phyloP scores from a whole-genome alignment of 306 rosid species.

The Herpetospermum pedunculosum region DNA sequence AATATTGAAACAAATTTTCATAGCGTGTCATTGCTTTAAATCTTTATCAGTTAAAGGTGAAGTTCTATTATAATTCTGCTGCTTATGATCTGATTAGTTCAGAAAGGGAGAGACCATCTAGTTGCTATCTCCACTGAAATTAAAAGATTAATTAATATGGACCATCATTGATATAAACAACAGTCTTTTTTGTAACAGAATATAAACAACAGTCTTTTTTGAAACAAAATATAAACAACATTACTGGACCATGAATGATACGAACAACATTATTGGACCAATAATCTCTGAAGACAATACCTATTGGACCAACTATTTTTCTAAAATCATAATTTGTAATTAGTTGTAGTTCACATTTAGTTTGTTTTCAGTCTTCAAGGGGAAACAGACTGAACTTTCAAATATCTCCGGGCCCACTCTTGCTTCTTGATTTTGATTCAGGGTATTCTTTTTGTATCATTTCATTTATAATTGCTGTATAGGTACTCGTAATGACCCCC shows the following conservation, averaged over 20 bases:
- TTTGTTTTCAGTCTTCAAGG: neutral
- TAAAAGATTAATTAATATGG: neutral
- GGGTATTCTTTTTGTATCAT: conserved; percentile 3
- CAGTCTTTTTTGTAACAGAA: too few relatives aligned
- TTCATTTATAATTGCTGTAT: conserved; percentile 6
- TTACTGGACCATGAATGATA: neutral
- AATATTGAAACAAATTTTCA: neutral
- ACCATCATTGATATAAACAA: neutral
- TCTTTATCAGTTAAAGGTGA: neutral
- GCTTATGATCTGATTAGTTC: neutral
- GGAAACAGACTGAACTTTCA: neutral
- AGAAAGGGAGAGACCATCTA: neutral
- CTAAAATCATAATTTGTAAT: neutral
- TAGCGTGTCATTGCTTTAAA: neutral
- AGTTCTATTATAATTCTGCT: neutral
- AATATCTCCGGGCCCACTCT: neutral
- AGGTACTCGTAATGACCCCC: conserved; percentile 94
- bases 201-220: too few relatives aligned
- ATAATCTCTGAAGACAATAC: neutral
- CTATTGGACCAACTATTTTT: neutral
- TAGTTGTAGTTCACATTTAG: neutral
- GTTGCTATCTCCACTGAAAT: neutral
- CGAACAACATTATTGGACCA: neutral
- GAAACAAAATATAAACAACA: too few relatives aligned
- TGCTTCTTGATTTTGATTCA: neutral